Percentiles rank a stretch among this genome's conserved stretches.
phyloP scores from a whole-genome alignment of 176 grass and related monocot species.

The Avena sativa region DNA sequence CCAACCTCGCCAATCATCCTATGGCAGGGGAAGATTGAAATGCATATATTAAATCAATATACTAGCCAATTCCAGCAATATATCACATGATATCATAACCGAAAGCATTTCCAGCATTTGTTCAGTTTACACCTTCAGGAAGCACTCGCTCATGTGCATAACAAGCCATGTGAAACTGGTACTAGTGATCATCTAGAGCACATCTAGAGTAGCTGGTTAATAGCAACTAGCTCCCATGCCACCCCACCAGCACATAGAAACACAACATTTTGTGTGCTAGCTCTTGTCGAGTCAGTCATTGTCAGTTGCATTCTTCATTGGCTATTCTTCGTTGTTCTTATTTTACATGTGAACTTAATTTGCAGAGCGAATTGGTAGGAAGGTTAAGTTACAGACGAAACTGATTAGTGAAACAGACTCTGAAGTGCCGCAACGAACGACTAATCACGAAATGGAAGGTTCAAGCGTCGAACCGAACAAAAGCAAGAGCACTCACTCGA shows the following conservation, averaged over 20 bases:
- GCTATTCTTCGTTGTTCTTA: not conserved
- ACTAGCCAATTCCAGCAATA: not conserved
- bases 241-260: not conserved
- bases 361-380: not conserved
- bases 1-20: constrained; percentile 94
- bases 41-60: not conserved
- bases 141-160: not conserved
- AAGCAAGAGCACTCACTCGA: constrained; percentile 56
- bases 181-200: not conserved
- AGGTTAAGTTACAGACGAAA: not conserved
- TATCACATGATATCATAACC: not conserved
- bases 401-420: not conserved
- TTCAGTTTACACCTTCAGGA: not conserved
- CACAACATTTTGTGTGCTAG: not conserved
- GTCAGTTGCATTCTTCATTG: not conserved
- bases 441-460: not conserved
- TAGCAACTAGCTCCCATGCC: not conserved
- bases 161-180: not conserved
- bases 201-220: not conserved
- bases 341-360: not conserved
- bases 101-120: not conserved
- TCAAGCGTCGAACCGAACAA: not conserved
- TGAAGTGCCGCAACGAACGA: not conserved
- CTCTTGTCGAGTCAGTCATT: not conserved
- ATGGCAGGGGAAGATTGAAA: constrained; percentile 13